These are phyloP conservation scores for Niebla homalea DNA, from an alignment of 495 filamentous ascomycete species.

Conservation along the genomic window DNA sequence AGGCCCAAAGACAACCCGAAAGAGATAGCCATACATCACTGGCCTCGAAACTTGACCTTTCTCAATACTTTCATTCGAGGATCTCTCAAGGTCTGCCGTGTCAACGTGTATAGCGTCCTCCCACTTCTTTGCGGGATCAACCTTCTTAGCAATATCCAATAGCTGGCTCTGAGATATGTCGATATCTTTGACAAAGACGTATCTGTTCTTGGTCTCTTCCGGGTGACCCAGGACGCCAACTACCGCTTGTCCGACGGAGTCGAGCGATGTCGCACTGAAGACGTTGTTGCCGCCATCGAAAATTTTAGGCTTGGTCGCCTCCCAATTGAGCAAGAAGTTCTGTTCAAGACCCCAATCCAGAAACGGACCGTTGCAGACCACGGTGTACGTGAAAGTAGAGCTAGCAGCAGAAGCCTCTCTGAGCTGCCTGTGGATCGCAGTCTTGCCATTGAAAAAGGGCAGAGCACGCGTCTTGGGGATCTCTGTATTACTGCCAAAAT, in stretches of 20 bases:
- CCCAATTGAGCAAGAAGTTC: slow-evolving; percentile 27
- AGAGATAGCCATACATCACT: slow-evolving; percentile 28
- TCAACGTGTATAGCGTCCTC: slow-evolving; percentile 3
- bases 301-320: slow-evolving; percentile 30
- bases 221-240: slow-evolving; percentile 36
- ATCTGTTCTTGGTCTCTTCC: slow-evolving; percentile 39
- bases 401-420: slow-evolving; percentile 23
- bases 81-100: background rate
- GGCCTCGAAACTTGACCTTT: slow-evolving; percentile 28
- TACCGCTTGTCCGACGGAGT: slow-evolving; percentile 35
- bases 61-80: slow-evolving; percentile 28
- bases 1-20: slow-evolving; percentile 24
- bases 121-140: slow-evolving; percentile 27
- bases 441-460: slow-evolving; percentile 35
- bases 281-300: slow-evolving; percentile 41
- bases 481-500: slow-evolving; percentile 43
- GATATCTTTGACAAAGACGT: slow-evolving; percentile 35
- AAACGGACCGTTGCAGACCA: slow-evolving; percentile 36
- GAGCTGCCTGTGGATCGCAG: slow-evolving; percentile 35
- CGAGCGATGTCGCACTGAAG: slow-evolving; percentile 34
- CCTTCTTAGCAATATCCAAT: slow-evolving; percentile 34
- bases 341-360: slow-evolving; percentile 37
- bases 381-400: slow-evolving; percentile 36
- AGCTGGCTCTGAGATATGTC: slow-evolving; percentile 42
- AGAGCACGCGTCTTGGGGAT: slow-evolving; percentile 25